A percentile compares a stretch with the other conserved stretches of the same genome.
These are phyloP conservation scores for Salix purpurea DNA, from an alignment of 345 rosid species.

Conservation along the genomic window DNA sequence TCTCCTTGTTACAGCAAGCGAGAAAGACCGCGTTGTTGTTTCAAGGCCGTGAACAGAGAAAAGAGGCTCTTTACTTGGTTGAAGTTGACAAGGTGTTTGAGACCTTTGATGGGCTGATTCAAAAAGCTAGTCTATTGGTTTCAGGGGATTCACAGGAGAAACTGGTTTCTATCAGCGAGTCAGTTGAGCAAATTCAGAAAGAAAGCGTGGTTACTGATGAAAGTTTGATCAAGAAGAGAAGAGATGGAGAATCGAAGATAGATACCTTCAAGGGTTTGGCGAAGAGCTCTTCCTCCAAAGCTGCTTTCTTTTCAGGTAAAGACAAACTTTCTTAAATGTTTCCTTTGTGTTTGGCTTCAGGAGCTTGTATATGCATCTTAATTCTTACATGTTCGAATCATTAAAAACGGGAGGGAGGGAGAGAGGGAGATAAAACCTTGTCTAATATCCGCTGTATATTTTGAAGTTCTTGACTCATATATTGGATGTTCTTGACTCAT, in stretches of 20 bases:
- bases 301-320: constrained; percentile 36
- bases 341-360: neutral
- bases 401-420: neutral
- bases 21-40: constrained; percentile 41
- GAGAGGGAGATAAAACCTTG: neutral
- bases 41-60: constrained; percentile 47
- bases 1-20: constrained; percentile 37
- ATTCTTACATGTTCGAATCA: neutral
- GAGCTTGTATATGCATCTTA: neutral
- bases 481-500: neutral
- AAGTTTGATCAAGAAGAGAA: constrained; percentile 24
- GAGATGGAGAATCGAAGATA: constrained; percentile 22
- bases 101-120: constrained; percentile 49
- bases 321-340: neutral
- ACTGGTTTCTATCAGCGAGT: constrained; percentile 11
- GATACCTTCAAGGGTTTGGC: constrained; percentile 23
- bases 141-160: constrained; percentile 37
- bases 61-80: constrained; percentile 47
- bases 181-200: constrained; percentile 25
- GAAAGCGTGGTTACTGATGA: constrained; percentile 20
- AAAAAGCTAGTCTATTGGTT: constrained; percentile 43
- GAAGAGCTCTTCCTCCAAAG: constrained; percentile 42
- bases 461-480: neutral
- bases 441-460: neutral
- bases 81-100: constrained; percentile 45